These are phyloP conservation scores for Aquilaria agallochum DNA, from an alignment of 441 rosid species.

Conservation along the genomic window DNA sequence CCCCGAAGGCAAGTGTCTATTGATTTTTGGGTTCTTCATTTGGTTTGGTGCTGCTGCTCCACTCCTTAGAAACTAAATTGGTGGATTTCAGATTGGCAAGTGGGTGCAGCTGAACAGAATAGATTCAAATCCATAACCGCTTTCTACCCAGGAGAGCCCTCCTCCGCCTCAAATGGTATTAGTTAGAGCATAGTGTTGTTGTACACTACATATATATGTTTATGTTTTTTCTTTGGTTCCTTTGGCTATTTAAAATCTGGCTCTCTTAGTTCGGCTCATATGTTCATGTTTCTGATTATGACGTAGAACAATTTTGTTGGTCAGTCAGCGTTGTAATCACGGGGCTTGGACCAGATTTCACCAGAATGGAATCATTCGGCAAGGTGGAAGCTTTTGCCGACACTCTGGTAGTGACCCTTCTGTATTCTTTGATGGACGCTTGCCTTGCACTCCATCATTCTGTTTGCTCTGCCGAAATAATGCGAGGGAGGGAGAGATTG, in stretches of 20 bases:
- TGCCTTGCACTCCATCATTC: neutral
- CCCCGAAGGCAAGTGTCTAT: conserved; percentile 56
- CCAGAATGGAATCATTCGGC: conserved; percentile 92
- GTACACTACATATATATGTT: too few species aligned
- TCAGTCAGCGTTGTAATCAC: conserved; percentile 73
- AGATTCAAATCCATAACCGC: conserved; percentile 91
- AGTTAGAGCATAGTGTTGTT: too few species aligned
- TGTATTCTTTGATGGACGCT: neutral
- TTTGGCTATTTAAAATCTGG: neutral
- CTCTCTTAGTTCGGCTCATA: neutral
- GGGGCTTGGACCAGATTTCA: conserved; percentile 91
- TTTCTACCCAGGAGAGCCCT: conserved; percentile 61
- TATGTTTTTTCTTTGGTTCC: neutral
- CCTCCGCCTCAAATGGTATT: conserved; percentile 60
- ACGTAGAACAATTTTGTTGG: too few species aligned
- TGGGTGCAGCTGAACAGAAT: conserved; percentile 59
- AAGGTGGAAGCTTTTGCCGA: conserved; percentile 93
- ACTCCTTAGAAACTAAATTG: neutral
- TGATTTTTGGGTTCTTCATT: neutral
- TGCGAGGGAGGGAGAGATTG: neutral
- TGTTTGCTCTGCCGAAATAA: neutral
- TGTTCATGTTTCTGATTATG: too few species aligned
- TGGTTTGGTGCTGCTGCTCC: neutral
- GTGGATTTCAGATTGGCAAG: conserved; percentile 58
- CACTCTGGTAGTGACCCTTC: conserved; percentile 50